phyloP scores from a whole-genome alignment of 1,139 yeast genomes.

The Debaryomyces nepalensis region DNA sequence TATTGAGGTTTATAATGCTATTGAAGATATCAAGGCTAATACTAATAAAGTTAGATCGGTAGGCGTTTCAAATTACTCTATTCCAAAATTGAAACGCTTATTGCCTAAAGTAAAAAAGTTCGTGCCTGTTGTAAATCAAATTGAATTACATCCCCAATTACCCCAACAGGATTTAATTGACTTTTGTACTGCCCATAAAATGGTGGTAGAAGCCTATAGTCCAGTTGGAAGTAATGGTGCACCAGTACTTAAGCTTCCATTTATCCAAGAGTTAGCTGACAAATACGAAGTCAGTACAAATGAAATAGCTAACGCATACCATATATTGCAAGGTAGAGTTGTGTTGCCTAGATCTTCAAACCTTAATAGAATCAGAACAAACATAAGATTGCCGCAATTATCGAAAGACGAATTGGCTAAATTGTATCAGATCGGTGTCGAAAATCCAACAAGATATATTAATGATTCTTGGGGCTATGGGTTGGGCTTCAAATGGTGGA shows the following conservation, averaged over 20 bases:
- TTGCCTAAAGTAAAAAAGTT: constrained; percentile 32
- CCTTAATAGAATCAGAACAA: constrained; percentile 38
- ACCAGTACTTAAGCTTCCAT: constrained; percentile 39
- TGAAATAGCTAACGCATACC: constrained; percentile 45
- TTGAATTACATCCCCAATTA: constrained; percentile 44
- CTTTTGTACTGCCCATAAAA: constrained; percentile 29
- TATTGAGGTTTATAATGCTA: constrained; percentile 50
- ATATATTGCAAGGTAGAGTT: constrained; percentile 38
- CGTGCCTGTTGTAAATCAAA: constrained; percentile 40
- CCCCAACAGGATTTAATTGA: constrained; percentile 43
- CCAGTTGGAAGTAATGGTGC: constrained; percentile 46
- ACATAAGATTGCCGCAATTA: constrained; percentile 41
- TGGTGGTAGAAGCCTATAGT: constrained; percentile 37
- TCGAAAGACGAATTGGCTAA: constrained; percentile 46
- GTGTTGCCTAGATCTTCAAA: constrained; percentile 44
- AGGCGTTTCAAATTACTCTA: constrained; percentile 41
- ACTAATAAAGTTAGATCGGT: constrained; percentile 36
- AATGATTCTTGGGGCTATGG: constrained; percentile 45
- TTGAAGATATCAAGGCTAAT: constrained; percentile 46
- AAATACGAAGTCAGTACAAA: constrained; percentile 37
- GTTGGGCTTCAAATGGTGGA: constrained; percentile 44
- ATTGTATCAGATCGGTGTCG: constrained; percentile 48
- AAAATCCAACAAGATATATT: constrained; percentile 44
- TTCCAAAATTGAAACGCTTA: constrained; percentile 31
- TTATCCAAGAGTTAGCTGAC: constrained; percentile 35